These are phyloP conservation scores for Ophiostoma sp. DNA, from an alignment of 2,329 filamentous ascomycete species.

Conservation along the genomic window DNA sequence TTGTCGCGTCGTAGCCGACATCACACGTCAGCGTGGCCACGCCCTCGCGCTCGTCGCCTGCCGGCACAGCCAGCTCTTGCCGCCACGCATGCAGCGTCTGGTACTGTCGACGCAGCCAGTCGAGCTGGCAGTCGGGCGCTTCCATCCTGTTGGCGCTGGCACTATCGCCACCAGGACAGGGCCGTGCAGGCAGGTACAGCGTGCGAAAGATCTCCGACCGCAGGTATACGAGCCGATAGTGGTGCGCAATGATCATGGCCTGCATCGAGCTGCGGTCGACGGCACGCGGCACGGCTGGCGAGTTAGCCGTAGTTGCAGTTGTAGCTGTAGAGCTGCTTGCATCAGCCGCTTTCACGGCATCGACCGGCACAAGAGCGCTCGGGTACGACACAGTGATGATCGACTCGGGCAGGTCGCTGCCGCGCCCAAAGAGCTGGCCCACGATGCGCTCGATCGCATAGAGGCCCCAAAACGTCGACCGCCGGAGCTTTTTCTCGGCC, in stretches of 20 bases:
- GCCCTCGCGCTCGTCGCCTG: constrained; percentile 21
- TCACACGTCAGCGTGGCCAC: constrained; percentile 33
- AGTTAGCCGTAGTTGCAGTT: not conserved
- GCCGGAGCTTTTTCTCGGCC: constrained; percentile 20
- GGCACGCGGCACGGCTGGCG: constrained; percentile 7
- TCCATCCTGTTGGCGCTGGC: not conserved
- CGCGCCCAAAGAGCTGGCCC: constrained; percentile 36
- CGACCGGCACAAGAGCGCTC: constrained; percentile 10
- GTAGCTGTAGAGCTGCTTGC: not conserved
- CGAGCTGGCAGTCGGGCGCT: constrained; percentile 3
- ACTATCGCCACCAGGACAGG: not conserved
- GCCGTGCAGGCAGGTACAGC: constrained; percentile 25
- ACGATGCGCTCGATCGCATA: constrained; percentile 36
- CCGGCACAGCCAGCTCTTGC: constrained; percentile 22
- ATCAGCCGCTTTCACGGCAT: not conserved
- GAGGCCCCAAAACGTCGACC: constrained; percentile 34
- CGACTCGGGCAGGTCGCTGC: constrained; percentile 35
- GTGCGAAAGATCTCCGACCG: constrained; percentile 34
- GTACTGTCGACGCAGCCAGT: constrained; percentile 24
- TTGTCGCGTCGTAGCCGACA: constrained; percentile 33
- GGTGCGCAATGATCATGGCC: constrained; percentile 31
- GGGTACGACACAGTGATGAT: constrained; percentile 37
- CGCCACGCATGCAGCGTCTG: constrained; percentile 24
- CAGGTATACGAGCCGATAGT: constrained; percentile 35
- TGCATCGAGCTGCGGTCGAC: constrained; percentile 27